Evolutionary conservation across 768 basidiomycete species (phyloP).

Genomic region (Phaeolepiota aurea): DNA sequence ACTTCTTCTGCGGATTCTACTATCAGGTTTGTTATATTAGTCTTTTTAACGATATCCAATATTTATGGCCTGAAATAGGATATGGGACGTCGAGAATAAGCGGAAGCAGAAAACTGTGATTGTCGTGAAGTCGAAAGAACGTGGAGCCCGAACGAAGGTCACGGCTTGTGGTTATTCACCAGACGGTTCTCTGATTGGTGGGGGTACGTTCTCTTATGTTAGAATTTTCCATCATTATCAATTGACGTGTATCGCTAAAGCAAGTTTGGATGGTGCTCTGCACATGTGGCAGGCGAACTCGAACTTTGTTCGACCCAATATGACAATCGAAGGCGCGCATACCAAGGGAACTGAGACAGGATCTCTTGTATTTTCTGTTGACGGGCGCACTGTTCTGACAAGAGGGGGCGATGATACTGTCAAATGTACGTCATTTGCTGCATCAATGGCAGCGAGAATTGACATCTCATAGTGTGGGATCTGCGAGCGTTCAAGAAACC

Average conservation of each 20-base stretch:
- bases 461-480: conserved; percentile 74
- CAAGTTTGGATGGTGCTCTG: conserved; percentile 84
- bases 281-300: conserved; percentile 91
- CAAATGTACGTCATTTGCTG: conserved; percentile 59
- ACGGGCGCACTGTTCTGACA: conserved; percentile 78
- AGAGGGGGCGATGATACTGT: conserved; percentile 94
- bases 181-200: conserved; percentile 86
- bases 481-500: conserved; percentile 87
- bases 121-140: conserved; percentile 92
- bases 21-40: conserved; percentile 51
- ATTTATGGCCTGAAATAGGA: too few species aligned
- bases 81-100: conserved; percentile 92
- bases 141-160: conserved; percentile 90
- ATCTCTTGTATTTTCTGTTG: conserved; percentile 81
- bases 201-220: conserved; percentile 44
- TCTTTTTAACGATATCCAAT: too few species aligned
- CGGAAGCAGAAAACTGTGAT: conserved; percentile 94
- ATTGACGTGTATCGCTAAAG: conserved; percentile 27
- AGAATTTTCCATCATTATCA: conserved; percentile 4
- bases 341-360: conserved; percentile 80
- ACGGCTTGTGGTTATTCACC: conserved; percentile 79
- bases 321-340: conserved; percentile 84
- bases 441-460: neutral
- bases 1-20: conserved; percentile 96
- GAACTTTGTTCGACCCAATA: conserved; percentile 89